Base-by-base conservation (phyloP, 2,329 filamentous ascomycete genomes). In the Cadophora sp. region DNA sequence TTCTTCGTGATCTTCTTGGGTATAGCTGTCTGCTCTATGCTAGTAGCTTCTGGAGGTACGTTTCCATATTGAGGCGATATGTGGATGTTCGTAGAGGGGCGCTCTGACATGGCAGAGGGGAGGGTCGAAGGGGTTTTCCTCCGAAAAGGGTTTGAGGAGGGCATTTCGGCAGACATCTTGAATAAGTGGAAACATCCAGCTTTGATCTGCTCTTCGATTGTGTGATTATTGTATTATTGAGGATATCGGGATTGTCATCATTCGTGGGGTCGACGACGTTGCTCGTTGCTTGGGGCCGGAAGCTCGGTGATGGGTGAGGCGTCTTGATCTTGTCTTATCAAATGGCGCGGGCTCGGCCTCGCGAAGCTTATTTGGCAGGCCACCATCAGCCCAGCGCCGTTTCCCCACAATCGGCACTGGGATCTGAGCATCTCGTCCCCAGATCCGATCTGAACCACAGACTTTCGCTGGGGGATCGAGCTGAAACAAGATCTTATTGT, bases 1-100 rank as follows among this genome's bases (percentile, higher is more conserved):
- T 87, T 90, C 79, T 91, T 91, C 77, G 70, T 68, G 33, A 68
- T 64, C 50, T 74, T 76, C 66, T 73, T 76, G 39, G 73, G 71
- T 18, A 56, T 50, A 53, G 45, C 45, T 24, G 41, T 48, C 4
- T 59, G 50, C 62, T 71, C 67, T 51, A 66, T 50, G 39, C 66
- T 59, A 41, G 59, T n/a, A 66, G 60, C 43, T 56, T 33, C 48
- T 66, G 63, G 53, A 22, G n/a, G 30, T 61, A 66, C 48, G 62
- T 71, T 67, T 62, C 62, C 27, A 33, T 67, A 59, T 65, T 67
- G 64, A 50, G 71, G 67, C 43, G 69, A 48, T 60, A 68, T 60
- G n/a, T 71, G 70, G 41, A 59, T 45, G 55, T 47, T 41, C 56
- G 62, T 58, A 62, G 72, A 66, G 65, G 73, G 66, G 69, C 36